Evolutionary conservation across 495 filamentous ascomycete species (phyloP), one percentile per base, ranked within the genome.

Genomic region (Annulohypoxylon moriforme): DNA sequence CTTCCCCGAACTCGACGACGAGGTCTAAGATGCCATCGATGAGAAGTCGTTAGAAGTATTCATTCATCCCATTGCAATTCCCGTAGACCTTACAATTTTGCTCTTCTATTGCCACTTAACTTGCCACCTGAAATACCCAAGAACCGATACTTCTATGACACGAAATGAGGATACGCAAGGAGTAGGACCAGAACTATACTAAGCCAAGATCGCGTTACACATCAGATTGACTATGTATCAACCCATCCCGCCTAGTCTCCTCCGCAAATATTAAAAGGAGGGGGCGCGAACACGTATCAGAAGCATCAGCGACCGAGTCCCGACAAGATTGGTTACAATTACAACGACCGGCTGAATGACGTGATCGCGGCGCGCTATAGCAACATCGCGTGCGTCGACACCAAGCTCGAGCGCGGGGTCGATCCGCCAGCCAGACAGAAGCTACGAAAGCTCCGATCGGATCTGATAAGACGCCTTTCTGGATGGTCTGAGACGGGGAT

Each of bases 341-440:
- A 56, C 64, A 6, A 68, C 69, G 20, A 9, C 25, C 60, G 42
- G 62, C 49, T 60, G 57, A 47, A 78, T 78, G 71, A 69, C 76
- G 76, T 75, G 71, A 78, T 78, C 66, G 56, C 72, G 57, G 71
- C 74, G 63, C 65, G 67, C 68, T 64, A 64, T 72, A 76, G 65
- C 76, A 72, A 74, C 73, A 74, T 77, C 60, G 60, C 65, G 62
- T 60, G 65, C 53, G 34, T 64, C 52, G 60, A 55, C 55, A 46
- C 55, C 44, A 55, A 57, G 36, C 22, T 36, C 20, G 14, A 52
- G 58, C 73, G 76, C 73, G 73, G 71, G 74, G 70, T 70, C 61
- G 52, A 61, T 36, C 22, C n/a, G 7, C 44, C 63, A 68, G 53
- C 62, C 66, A 70, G 64, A 27, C 61, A 70, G 34, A 64, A 18